A percentile compares a stretch with the other conserved stretches of the same genome.
Conservation (phyloP, 1,284 basidiomycete genomes). For the Pascua guehoae region DNA sequence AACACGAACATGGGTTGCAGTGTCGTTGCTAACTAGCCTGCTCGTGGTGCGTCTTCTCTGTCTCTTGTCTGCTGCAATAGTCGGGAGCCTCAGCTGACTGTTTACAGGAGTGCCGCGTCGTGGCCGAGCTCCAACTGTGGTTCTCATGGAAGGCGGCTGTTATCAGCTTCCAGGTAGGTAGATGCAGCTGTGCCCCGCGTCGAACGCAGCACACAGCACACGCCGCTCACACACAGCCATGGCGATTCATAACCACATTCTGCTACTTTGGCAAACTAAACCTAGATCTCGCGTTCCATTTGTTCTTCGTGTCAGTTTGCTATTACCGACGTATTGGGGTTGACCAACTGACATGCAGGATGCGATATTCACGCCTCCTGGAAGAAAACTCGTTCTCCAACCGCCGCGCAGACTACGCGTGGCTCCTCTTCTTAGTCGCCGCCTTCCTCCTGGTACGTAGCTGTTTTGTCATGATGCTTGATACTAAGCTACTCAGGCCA, state of each 20-base stretch:
- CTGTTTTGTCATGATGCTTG: background rate
- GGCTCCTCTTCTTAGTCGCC: constrained; percentile 77
- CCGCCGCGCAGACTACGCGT: constrained; percentile 85
- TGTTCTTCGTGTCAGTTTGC: constrained; percentile 87
- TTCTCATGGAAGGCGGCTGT: constrained; percentile 83
- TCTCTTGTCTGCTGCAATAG: too few relatives aligned
- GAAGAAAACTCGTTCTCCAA: constrained; percentile 95
- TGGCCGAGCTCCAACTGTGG: constrained; percentile 85
- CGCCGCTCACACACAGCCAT: constrained; percentile 53
- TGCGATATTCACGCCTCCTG: constrained; percentile 92
- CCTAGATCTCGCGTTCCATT: constrained; percentile 92
- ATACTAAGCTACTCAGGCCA: constrained; percentile 52
- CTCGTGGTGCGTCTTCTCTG: too few relatives aligned
- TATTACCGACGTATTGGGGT: background rate
- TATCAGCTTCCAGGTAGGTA: constrained; percentile 61
- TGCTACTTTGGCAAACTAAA: constrained; percentile 92
- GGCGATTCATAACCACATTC: constrained; percentile 86
- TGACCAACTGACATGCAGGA: constrained; percentile 54
- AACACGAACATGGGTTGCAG: too few relatives aligned
- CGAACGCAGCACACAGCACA: constrained; percentile 40
- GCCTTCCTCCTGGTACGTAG: constrained; percentile 68
- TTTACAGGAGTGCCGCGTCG: constrained; percentile 78
- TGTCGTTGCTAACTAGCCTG: too few relatives aligned
- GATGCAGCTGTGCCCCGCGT: too few relatives aligned
- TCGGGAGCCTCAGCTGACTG: too few relatives aligned